Base-by-base conservation (phyloP, 192 early-diverging fungal species). In the Coemansia sp. region DNA sequence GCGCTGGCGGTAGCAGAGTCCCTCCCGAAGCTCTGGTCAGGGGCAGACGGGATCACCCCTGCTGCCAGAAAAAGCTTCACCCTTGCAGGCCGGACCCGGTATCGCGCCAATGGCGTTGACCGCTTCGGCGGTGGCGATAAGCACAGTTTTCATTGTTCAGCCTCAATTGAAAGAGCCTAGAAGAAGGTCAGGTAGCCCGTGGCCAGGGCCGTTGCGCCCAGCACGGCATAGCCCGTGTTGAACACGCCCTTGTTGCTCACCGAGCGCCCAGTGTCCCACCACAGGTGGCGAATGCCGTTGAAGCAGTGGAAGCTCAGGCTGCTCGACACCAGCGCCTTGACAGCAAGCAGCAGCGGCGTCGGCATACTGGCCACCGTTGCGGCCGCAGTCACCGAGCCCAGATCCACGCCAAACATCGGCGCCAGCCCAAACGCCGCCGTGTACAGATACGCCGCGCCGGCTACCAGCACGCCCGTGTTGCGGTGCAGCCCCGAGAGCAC, bases 271-370 rank as follows among this genome's bases (percentile, higher is more conserved):
- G 84, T 84, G 65, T 97, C 94, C 94, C 94, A 97, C 43, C 87
- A 79, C 87, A 95, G 82, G 78, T 97, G 94, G 53, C 94, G 82
- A 36, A 94, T 52, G 40, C 92, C 91, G 74, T 88, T 91, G 62
- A 90, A 82, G 25, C 79, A 69, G 74, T 97, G 92, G 84, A 80
- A 97, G 48, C 84, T 81, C 58, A 91, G 81, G 15, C 89, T 85
- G 40, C 73, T 51, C 31, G 89, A 84, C 51, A 95, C 25, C 30
- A 83, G 58, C 29, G 80, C 60, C 82, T 97, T 97, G 39, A 64
- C 82, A 4, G 78, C 67, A n/a, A 93, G 50, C 60, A 89, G 75
- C 29, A 84, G 70, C 9, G 82, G 79, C 21, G 77, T 63, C 4
- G 94, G 92, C 39, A 83, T 45, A 4, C 84, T 72, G 23, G 90